These are phyloP conservation scores for Lichtheimia corymbifera DNA, from an alignment of 371 early-diverging fungal species.

Conservation along the genomic window DNA sequence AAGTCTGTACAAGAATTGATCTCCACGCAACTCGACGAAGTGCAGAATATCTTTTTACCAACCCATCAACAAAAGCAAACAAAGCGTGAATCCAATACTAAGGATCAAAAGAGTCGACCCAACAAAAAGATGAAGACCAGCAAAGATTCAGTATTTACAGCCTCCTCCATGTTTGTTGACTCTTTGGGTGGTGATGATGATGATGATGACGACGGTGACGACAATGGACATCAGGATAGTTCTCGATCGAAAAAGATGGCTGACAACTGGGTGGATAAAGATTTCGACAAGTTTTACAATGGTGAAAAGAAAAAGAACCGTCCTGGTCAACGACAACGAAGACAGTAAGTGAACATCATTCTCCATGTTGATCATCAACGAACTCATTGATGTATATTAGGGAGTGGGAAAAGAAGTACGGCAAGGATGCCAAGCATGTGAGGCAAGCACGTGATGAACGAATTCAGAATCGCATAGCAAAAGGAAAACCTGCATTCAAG, in stretches of 20 bases:
- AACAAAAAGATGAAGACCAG: conserved; percentile 8
- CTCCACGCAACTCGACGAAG: conserved; percentile 16
- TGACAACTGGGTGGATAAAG: conserved; percentile 8
- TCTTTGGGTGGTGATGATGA: conserved; percentile 22
- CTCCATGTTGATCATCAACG: not conserved
- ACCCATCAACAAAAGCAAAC: not conserved
- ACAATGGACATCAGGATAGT: conserved; percentile 14
- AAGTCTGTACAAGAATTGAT: conserved; percentile 27
- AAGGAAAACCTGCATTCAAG: not conserved
- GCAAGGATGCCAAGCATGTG: conserved; percentile 44
- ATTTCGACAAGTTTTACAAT: conserved; percentile 44
- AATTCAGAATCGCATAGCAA: conserved; percentile 19
- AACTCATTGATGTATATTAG: conserved; percentile 9
- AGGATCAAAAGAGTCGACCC: conserved; percentile 21
- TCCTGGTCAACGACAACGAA: conserved; percentile 42
- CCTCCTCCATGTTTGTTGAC: conserved; percentile 36
- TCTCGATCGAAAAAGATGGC: too few species aligned
- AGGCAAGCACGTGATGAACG: conserved; percentile 26
- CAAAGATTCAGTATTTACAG: not conserved
- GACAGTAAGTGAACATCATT: conserved; percentile 30
- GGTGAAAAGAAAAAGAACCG: conserved; percentile 42
- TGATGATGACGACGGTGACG: conserved; percentile 17
- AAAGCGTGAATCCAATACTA: not conserved
- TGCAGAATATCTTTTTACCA: conserved; percentile 19
- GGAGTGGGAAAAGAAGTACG: conserved; percentile 45